These are phyloP conservation scores for Knufia petricola DNA, from an alignment of 2,329 filamentous ascomycete species.

Conservation along the genomic window DNA sequence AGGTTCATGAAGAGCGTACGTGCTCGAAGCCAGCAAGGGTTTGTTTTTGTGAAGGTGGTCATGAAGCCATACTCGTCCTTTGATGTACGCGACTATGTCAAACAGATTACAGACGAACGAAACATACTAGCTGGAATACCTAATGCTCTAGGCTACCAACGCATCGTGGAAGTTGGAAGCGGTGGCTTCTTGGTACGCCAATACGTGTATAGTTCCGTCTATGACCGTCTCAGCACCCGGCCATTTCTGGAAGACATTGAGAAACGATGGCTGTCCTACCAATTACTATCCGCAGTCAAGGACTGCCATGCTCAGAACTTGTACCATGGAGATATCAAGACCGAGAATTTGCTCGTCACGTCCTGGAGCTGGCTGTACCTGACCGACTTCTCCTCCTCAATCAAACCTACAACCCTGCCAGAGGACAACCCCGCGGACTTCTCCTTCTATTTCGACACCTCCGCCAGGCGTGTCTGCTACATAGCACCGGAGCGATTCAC, in stretches of 20 bases:
- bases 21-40: conserved; percentile 77
- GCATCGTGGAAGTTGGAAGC: conserved; percentile 80
- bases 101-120: conserved; percentile 70
- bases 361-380: conserved; percentile 99
- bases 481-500: conserved; percentile 89
- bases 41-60: conserved; percentile 88
- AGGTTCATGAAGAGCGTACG: conserved; percentile 96
- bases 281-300: conserved; percentile 80
- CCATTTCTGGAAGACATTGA: conserved; percentile 96
- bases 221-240: conserved; percentile 87
- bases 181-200: conserved; percentile 91
- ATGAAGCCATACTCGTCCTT: conserved; percentile 84
- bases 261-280: conserved; percentile 97
- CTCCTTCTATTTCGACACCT: conserved; percentile 94
- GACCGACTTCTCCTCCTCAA: conserved; percentile 91
- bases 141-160: conserved; percentile 83
- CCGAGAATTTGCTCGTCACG: conserved; percentile 90
- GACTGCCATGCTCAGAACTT: conserved; percentile 85
- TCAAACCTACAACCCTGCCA: conserved; percentile 86
- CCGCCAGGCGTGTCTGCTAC: conserved; percentile 84
- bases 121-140: conserved; percentile 70
- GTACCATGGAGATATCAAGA: conserved; percentile 97
- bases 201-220: conserved; percentile 91
- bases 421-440: conserved; percentile 97
- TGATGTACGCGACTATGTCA: conserved; percentile 68